Evolutionary conservation across 2,329 filamentous ascomycete genomes (phyloP).

Genomic region (Cytospora mali): DNA sequence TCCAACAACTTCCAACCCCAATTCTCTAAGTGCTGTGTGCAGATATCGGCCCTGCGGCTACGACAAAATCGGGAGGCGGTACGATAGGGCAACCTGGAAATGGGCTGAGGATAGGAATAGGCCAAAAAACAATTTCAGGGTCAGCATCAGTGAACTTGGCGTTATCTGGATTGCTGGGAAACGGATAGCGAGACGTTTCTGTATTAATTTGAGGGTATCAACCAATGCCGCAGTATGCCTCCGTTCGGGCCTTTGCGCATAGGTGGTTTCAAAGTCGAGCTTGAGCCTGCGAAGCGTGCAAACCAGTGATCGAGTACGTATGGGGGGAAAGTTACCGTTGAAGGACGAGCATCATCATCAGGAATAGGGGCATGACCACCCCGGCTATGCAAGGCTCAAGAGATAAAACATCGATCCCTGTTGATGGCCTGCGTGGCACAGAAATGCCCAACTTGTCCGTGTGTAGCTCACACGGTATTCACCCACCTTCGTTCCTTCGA

Average conservation of each 20-base stretch:
- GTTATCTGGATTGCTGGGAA: background rate
- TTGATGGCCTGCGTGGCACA: too few relatives aligned
- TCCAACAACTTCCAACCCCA: background rate
- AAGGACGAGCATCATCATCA: too few relatives aligned
- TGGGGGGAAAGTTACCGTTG: too few relatives aligned
- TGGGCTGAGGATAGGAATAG: background rate
- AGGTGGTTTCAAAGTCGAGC: background rate
- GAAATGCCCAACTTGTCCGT: background rate
- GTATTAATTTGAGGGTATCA: constrained; percentile 2
- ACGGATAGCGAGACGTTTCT: background rate
- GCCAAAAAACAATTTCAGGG: background rate
- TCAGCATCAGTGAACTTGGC: background rate
- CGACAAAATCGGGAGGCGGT: background rate
- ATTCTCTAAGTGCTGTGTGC: background rate
- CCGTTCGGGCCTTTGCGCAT: background rate
- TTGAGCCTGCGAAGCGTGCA: too few relatives aligned
- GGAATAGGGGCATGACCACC: too few relatives aligned
- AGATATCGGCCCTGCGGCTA: background rate
- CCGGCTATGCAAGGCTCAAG: too few relatives aligned
- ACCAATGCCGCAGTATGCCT: background rate
- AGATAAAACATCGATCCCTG: too few relatives aligned
- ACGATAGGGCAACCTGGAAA: background rate
- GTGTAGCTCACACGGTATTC: too few relatives aligned
- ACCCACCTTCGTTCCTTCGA: background rate
- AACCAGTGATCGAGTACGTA: too few relatives aligned